Conservation (phyloP, 441 rosid species). For the Sinapis alba region DNA sequence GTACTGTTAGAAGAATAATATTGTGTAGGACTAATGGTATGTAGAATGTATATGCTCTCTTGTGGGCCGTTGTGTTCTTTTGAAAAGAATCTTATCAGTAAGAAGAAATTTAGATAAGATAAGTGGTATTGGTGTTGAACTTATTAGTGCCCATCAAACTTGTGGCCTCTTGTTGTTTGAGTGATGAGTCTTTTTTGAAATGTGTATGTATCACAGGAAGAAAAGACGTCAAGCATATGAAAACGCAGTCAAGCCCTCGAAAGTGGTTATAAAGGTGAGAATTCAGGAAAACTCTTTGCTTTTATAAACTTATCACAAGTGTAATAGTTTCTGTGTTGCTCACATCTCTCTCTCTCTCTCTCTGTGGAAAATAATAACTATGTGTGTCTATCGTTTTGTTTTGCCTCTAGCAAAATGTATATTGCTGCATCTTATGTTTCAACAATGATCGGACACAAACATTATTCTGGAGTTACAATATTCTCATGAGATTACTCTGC, state of each 20-base stretch:
- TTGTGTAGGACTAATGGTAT: conserved; percentile 9
- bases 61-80: neutral
- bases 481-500: conserved; percentile 6
- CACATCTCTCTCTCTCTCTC: neutral
- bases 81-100: no score
- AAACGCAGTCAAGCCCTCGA: conserved; percentile 38
- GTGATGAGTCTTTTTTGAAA: neutral
- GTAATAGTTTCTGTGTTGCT: conserved; percentile 18
- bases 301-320: conserved; percentile 10
- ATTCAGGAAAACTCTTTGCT: conserved; percentile 15
- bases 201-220: conserved; percentile 45
- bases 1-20: no score
- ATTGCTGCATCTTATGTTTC: conserved; percentile 6
- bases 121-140: no score
- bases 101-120: no score
- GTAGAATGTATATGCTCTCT: no score
- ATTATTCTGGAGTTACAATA: neutral
- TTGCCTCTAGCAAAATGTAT: conserved; percentile 2
- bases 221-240: conserved; percentile 27
- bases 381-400: neutral
- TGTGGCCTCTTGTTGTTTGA: neutral
- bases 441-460: neutral
- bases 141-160: neutral
- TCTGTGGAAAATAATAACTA: neutral
- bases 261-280: conserved; percentile 50